Base-by-base conservation (phyloP, 1,284 basidiomycete species). In the Coniferiporia sulphurascens region DNA sequence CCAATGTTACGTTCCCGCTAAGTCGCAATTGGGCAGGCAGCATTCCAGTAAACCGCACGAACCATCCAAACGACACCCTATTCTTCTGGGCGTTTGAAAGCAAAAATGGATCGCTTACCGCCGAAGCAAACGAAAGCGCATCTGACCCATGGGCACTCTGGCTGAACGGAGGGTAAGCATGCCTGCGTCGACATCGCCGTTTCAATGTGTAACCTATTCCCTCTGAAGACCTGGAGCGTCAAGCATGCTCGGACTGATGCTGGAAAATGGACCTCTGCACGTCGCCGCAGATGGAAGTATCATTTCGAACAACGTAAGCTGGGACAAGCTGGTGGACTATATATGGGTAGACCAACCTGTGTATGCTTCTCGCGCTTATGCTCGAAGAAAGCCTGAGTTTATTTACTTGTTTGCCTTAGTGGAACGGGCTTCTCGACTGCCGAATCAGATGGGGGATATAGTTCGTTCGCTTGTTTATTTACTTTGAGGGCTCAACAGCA, bases 271-370 rank as follows among this genome's bases (percentile, higher is more conserved):
- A 5, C 87, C 87, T 1, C 79, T 89, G 52, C 76, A 76, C 4
- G 74, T 89, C 48, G 72, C 77, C 10, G 68, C 68, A 50, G 70
- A 86, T 63, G 81, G 81, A 60, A 76, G 74, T 10, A 68, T 80
- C 3, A 74, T 72, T 34, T 66, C 74, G 12, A 87, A 88, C 62
- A 68, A 75, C 7, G 76, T 79, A 67, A 78, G 80, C 65, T 88
- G 86, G 82, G 71, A 81, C 63, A 77, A 72, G 44, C 67, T 86
- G 19, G 80, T 83, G 1, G 87, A 90, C 71, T 83, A 79, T 63
- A 75, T 89, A 55, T 89, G 85, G 84, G 73, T 89, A 49, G 88
- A 89, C 67, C 86, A 89, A 62, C 88, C 87, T 58, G 86, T 87
- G 83, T 84, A 70, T 36, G 78, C 72, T 22, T 8, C 44, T 32